Evolutionary conservation across 2,329 filamentous ascomycete species (phyloP).

Genomic region (Pseudocercospora pini-densiflorae): DNA sequence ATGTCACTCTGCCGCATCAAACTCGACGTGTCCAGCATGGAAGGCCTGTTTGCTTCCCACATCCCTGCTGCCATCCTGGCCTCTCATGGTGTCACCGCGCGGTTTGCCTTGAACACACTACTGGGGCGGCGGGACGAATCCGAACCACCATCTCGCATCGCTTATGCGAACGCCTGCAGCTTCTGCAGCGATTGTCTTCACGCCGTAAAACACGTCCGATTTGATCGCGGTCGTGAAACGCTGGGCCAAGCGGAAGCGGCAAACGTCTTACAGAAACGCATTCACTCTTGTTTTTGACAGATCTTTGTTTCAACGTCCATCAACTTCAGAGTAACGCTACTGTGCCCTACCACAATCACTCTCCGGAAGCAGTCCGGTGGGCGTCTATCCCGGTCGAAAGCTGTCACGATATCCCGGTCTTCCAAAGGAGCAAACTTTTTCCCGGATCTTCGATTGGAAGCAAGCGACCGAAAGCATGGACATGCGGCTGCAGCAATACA

Average conservation of each 20-base stretch:
- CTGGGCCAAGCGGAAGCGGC: neutral
- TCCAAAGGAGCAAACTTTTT: conserved; percentile 15
- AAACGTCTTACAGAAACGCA: conserved; percentile 10
- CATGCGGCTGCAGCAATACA: conserved; percentile 10
- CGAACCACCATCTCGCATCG: conserved; percentile 10
- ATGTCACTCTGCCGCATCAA: neutral
- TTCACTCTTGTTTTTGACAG: conserved; percentile 3
- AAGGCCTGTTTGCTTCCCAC: conserved; percentile 17
- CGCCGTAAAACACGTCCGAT: conserved; percentile 10
- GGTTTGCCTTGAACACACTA: conserved; percentile 13
- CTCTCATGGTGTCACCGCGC: conserved; percentile 16
- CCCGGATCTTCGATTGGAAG: conserved; percentile 21
- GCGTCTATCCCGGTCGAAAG: neutral
- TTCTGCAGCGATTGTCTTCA: conserved; percentile 13
- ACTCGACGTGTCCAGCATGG: conserved; percentile 7
- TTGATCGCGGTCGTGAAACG: conserved; percentile 10
- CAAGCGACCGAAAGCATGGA: conserved; percentile 13
- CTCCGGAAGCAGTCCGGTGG: conserved; percentile 1
- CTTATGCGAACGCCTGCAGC: conserved; percentile 18
- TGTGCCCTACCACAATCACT: neutral
- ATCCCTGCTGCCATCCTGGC: neutral
- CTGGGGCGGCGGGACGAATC: conserved; percentile 8
- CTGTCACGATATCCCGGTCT: neutral
- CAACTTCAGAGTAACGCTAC: neutral
- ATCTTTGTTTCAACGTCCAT: conserved; percentile 10